Evolutionary conservation across 2,329 filamentous ascomycete species (phyloP).

Genomic region (Beauveria sp.): DNA sequence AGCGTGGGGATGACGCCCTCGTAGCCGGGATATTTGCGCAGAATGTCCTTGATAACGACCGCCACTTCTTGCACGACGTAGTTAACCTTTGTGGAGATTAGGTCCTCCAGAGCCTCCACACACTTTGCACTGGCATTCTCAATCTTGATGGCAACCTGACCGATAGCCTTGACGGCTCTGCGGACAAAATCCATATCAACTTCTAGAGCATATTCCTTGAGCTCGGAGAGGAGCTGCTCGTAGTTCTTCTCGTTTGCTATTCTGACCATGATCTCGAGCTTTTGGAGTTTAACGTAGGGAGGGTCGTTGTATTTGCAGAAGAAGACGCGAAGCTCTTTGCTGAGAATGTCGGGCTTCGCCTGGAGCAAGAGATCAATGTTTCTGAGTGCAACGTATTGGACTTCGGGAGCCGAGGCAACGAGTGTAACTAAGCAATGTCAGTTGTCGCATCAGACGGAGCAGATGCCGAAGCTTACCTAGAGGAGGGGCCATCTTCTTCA

Average conservation of each 20-base stretch:
- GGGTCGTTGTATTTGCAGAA: conserved; percentile 99
- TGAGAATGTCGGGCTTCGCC: conserved; percentile 91
- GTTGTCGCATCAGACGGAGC: background rate
- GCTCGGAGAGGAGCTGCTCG: conserved; percentile 84
- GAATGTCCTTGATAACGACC: conserved; percentile 98
- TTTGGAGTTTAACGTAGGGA: conserved; percentile 93
- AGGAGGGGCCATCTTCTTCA: conserved; percentile 98
- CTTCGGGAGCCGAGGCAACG: conserved; percentile 89
- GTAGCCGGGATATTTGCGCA: conserved; percentile 94
- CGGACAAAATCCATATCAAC: conserved; percentile 99
- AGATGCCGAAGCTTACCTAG: conserved; percentile 51
- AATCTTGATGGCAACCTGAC: conserved; percentile 97
- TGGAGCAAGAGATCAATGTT: conserved; percentile 96
- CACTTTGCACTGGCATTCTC: conserved; percentile 92
- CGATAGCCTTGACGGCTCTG: conserved; percentile 89
- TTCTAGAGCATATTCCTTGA: conserved; percentile 96
- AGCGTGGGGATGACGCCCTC: conserved; percentile 96
- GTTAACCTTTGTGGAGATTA: conserved; percentile 97
- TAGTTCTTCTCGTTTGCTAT: conserved; percentile 97
- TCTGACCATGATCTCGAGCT: conserved; percentile 97
- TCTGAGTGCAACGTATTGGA: conserved; percentile 91
- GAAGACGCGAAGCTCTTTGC: conserved; percentile 95
- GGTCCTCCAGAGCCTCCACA: conserved; percentile 83
- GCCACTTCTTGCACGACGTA: conserved; percentile 98
- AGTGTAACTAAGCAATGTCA: conserved; percentile 62